Percentiles rank a stretch among this genome's conserved stretches.
Evolutionary conservation across 1,139 yeast genomes (phyloP).

Genomic region (Pichia sp.): DNA sequence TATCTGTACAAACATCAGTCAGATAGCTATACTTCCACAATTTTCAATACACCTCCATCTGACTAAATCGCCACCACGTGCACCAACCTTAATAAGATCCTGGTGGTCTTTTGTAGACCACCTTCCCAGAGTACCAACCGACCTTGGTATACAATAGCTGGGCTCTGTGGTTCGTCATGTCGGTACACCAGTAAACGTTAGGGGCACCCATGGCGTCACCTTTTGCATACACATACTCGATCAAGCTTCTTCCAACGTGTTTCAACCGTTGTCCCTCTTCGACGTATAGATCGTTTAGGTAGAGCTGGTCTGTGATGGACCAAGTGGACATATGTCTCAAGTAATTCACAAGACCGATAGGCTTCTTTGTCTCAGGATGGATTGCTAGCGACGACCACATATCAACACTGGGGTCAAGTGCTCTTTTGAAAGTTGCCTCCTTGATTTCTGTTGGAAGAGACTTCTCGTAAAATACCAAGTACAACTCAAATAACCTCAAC

Average conservation of each 20-base stretch:
- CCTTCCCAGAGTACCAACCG: slow-evolving; percentile 41
- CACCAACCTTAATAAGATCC: background rate
- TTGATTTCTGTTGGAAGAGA: slow-evolving; percentile 37
- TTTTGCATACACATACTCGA: slow-evolving; percentile 45
- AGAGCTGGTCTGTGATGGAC: slow-evolving; percentile 41
- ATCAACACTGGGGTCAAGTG: slow-evolving; percentile 41
- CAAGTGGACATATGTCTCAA: slow-evolving; percentile 49
- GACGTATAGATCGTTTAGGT: slow-evolving; percentile 49
- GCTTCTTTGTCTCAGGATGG: slow-evolving; percentile 30
- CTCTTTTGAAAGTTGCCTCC: slow-evolving; percentile 43
- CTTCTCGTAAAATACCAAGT: slow-evolving; percentile 44
- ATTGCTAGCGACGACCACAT: slow-evolving; percentile 46
- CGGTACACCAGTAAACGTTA: slow-evolving; percentile 55
- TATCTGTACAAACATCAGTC: too few relatives aligned
- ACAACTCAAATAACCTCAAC: slow-evolving; percentile 42
- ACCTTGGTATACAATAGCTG: slow-evolving; percentile 54
- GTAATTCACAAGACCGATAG: slow-evolving; percentile 46
- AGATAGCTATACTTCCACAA: too few relatives aligned
- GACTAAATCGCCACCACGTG: too few relatives aligned
- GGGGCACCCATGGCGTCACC: slow-evolving; percentile 43
- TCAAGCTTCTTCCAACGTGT: slow-evolving; percentile 49
- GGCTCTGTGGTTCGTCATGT: slow-evolving; percentile 53
- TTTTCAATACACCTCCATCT: too few relatives aligned
- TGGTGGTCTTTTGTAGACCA: slow-evolving; percentile 5
- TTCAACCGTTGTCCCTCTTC: slow-evolving; percentile 36